Base-by-base conservation (phyloP, 2,329 filamentous ascomycete genomes). In the Cordyceps farinosa region DNA sequence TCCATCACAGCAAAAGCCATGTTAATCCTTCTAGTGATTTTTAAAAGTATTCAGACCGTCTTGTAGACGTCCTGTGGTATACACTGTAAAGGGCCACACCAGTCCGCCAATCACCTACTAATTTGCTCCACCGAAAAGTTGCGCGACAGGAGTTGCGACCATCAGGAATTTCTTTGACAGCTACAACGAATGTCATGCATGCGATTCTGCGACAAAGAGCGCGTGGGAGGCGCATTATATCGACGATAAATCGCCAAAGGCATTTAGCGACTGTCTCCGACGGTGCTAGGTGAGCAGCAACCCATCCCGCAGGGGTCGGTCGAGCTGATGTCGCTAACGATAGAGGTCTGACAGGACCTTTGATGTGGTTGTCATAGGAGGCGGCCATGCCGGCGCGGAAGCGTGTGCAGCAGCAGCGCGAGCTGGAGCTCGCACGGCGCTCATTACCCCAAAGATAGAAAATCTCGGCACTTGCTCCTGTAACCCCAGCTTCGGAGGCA, bases 401-500 rank as follows among this genome's bases (percentile, higher is more conserved):
- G 95, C 95, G 64, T 94, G 90, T 67, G 89, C 95, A 11, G 95
- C 94, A 2, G 91, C 95, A 15, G 95, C 95, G 51, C 87, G 95
- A 71, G 86, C 90, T 17, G 95, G 95, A 59, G 95, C 94, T 56
- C 87, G 88, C 70, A 98, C 95, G 48, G 94, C 90, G 1, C 84
- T 99, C 68, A 83, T 99, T 55, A 99, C 95, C 1, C 95, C 94
- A 2, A 92, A 90, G 65, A 76, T 91, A 64, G 88, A 93, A 64
- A 97, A 97, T 70, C 87, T 98, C 27, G 94, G 94, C 62, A 91
- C 95, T 36, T 98, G 94, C 78, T 97, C 93, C 42, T 98, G 94
- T 79, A 98, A 98, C 74, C 94, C 94, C 1, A 96, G 92, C 67
- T 96, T 99, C 72, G 95, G 95, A 45, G 95, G 95, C n/a, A 98